Evolutionary conservation across 2,329 filamentous ascomycete genomes (phyloP).

Genomic region (Aspergillus sp.): DNA sequence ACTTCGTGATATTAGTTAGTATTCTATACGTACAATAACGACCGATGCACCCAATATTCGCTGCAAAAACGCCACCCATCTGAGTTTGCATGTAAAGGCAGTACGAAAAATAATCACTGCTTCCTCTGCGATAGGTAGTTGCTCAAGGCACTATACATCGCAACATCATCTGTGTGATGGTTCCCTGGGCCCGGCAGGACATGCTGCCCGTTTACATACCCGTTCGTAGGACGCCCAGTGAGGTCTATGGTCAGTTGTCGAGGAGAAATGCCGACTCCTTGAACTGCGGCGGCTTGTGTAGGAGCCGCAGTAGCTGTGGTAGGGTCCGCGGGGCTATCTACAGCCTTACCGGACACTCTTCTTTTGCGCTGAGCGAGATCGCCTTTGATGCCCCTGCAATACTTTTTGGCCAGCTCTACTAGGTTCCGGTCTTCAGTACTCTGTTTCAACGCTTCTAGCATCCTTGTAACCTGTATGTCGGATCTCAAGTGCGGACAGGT

Average conservation of each 20-base stretch:
- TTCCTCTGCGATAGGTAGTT: not conserved
- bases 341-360: constrained; percentile 21
- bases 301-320: not conserved
- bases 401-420: constrained; percentile 56
- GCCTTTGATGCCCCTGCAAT: constrained; percentile 58
- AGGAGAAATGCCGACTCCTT: not conserved
- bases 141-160: constrained; percentile 1
- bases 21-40: not conserved
- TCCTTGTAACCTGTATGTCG: constrained; percentile 62
- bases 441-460: constrained; percentile 62
- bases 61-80: not conserved
- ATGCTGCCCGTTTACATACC: not conserved
- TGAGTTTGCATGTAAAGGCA: not conserved
- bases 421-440: constrained; percentile 57
- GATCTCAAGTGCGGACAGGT: constrained; percentile 64
- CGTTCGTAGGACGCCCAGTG: not conserved
- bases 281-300: not conserved
- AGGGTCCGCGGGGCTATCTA: not conserved
- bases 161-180: not conserved
- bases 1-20: not conserved
- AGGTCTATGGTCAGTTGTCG: constrained; percentile 7
- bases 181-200: not conserved
- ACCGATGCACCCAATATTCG: not conserved
- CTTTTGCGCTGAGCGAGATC: constrained; percentile 55
- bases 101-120: not conserved